Conservation (phyloP, 2,329 filamentous ascomycete genomes). For the Talaromyces atroroseus region DNA sequence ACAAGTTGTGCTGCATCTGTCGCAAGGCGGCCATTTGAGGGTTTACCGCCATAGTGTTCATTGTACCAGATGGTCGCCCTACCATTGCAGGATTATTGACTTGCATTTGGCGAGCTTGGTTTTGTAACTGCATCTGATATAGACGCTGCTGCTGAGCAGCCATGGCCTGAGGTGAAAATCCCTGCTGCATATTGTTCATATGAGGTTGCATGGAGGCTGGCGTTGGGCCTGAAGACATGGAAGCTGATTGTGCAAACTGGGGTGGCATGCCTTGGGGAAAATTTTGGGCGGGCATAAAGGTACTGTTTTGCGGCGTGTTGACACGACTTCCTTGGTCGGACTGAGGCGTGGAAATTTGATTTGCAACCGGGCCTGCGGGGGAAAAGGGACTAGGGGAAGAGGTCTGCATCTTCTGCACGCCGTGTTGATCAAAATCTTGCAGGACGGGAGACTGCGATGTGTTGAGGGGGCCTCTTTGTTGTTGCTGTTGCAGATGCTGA, state of each 20-base stretch:
- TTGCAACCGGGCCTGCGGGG: conserved; percentile 63
- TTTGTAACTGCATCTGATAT: conserved; percentile 79
- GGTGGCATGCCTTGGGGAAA: conserved; percentile 36
- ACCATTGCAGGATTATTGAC: conserved; percentile 35
- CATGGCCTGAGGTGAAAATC: conserved; percentile 52
- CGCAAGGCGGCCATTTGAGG: conserved; percentile 45
- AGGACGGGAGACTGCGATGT: conserved; percentile 91
- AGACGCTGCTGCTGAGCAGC: conserved; percentile 65
- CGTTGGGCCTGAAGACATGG: conserved; percentile 36
- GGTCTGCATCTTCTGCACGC: conserved; percentile 76
- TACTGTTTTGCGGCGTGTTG: conserved; percentile 65
- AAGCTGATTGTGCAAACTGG: conserved; percentile 38
- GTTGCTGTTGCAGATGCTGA: conserved; percentile 62
- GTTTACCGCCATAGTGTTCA: conserved; percentile 32
- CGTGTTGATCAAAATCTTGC: conserved; percentile 61
- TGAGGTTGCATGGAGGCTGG: conserved; percentile 40
- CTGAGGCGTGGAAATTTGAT: conserved; percentile 69
- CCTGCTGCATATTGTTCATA: conserved; percentile 49
- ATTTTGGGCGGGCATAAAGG: conserved; percentile 54
- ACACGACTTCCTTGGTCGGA: conserved; percentile 64
- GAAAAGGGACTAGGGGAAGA: conserved; percentile 90
- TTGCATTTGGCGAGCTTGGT: conserved; percentile 62
- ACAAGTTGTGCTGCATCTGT: conserved; percentile 41
- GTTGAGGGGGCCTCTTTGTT: conserved; percentile 68
- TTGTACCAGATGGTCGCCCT: conserved; percentile 28